Evolutionary conservation across 768 basidiomycete species (phyloP).

Genomic region (Russula sp.): DNA sequence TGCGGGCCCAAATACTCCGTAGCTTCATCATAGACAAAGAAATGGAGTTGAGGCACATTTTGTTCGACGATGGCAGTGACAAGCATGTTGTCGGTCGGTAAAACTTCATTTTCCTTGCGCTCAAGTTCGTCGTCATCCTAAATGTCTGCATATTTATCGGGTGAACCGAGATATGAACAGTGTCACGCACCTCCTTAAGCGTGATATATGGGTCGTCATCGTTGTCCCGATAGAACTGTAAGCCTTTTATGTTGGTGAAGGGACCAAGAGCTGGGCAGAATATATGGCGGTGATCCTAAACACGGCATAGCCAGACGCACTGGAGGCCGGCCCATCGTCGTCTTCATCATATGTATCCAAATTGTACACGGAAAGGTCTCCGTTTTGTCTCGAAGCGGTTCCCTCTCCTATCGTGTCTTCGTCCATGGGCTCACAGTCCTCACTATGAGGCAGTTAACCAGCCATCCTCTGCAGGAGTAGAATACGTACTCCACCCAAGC

Average conservation of each 20-base stretch:
- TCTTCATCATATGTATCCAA: conserved; percentile 83
- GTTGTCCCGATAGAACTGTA: conserved; percentile 86
- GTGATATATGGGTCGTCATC: conserved; percentile 97
- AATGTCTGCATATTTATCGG: neutral
- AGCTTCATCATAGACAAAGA: conserved; percentile 92
- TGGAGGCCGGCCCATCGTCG: conserved; percentile 41
- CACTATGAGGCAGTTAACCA: conserved; percentile 33
- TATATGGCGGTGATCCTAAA: conserved; percentile 15
- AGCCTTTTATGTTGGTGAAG: conserved; percentile 93
- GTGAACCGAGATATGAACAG: conserved; percentile 10
- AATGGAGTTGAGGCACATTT: conserved; percentile 90
- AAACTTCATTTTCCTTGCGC: conserved; percentile 80
- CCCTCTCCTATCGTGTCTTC: conserved; percentile 36
- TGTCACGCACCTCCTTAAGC: conserved; percentile 68
- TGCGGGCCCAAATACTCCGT: conserved; percentile 92
- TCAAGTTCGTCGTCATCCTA: conserved; percentile 76
- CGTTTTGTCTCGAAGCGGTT: conserved; percentile 25
- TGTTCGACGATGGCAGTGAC: conserved; percentile 94
- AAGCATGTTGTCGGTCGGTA: conserved; percentile 87
- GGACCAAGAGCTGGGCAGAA: conserved; percentile 51
- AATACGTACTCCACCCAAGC: conserved; percentile 86
- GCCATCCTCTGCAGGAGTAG: conserved; percentile 21
- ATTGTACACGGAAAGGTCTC: conserved; percentile 78
- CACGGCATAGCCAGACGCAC: conserved; percentile 22
- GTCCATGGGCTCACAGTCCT: conserved; percentile 57